phyloP scores from a whole-genome alignment of 2,329 filamentous ascomycete genomes.

The Nemania abortiva region DNA sequence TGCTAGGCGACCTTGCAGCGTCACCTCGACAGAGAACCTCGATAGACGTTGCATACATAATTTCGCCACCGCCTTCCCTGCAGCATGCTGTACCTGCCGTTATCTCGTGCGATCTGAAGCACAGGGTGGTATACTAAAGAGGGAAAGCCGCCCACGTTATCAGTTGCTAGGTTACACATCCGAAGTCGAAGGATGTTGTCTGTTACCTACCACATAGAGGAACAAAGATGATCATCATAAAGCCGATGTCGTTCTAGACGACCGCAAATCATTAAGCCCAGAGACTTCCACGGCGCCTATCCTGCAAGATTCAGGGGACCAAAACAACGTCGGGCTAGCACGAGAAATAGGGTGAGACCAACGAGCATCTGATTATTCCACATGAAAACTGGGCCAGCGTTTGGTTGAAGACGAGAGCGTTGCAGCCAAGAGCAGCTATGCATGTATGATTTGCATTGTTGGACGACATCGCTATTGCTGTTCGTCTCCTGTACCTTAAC shows the following conservation, averaged over 20 bases:
- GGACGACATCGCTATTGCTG: slow-evolving; percentile 6
- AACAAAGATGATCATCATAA: background rate
- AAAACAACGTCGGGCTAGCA: background rate
- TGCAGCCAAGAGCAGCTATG: slow-evolving; percentile 25
- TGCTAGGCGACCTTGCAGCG: slow-evolving; percentile 30
- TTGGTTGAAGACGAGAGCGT: background rate
- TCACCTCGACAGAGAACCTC: slow-evolving; percentile 16
- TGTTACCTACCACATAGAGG: background rate
- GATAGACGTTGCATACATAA: slow-evolving; percentile 8
- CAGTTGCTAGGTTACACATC: background rate
- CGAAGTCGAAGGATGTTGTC: background rate
- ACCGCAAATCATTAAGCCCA: too few relatives aligned
- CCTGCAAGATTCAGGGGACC: slow-evolving; percentile 23
- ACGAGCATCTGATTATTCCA: slow-evolving; percentile 9
- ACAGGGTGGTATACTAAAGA: slow-evolving; percentile 18
- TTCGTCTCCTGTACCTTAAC: slow-evolving; percentile 15
- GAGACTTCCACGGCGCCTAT: background rate
- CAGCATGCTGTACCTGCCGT: slow-evolving; percentile 11
- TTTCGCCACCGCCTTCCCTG: slow-evolving; percentile 14
- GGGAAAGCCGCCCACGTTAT: slow-evolving; percentile 22
- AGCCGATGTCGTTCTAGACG: background rate
- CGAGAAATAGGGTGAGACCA: background rate
- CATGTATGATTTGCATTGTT: slow-evolving; percentile 34
- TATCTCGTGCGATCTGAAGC: slow-evolving; percentile 12
- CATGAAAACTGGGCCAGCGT: slow-evolving; percentile 8